Evolutionary conservation across 305 asterid species (phyloP), one percentile per base, ranked within the genome.

Genomic region (Fraxinus angustifolia): DNA sequence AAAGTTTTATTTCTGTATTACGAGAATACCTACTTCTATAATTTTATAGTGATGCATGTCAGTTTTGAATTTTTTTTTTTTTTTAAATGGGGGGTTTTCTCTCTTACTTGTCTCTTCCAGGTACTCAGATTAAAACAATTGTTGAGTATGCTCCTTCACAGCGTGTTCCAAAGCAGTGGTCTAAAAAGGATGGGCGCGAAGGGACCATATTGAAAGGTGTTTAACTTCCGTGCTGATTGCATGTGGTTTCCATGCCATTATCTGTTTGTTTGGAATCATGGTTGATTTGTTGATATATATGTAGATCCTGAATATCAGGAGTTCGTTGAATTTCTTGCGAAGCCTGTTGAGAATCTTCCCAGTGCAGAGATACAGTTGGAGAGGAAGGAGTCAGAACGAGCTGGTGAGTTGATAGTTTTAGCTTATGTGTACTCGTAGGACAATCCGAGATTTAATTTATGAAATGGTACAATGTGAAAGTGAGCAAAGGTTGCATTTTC

Each of bases 331-430:
- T 84, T 88, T 88, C 83, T 94, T 75, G 88, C 93, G 45, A 94
- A 92, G 89, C 98, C 98, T 14, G 88, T 92, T 50, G 98, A 93
- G 94, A 89, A 91, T 91, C 98, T 94, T 82, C 98, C 98, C 8
- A 94, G 98, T 87, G 98, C 98, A 83, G 98, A 94, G 90, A 91
- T 94, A 85, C 98, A 94, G 78, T 87, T 94, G 91, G 98, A 94
- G 87, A 88, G 97, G 79, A 93, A 83, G 91, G 98, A 94, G 89
- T 97, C 96, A 73, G 97, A 93, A 80, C 93, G 96, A 79, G 94
- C 94, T 75, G 97, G 98, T 94, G 70, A 86, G 94, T 85, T 81
- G 77, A 78, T 75, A 81, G 31, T 75, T 42, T 58, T 12, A 58
- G 56, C 79, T 78, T 75, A 70, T 79, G 76, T 30, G 53, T n/a